Conservation (phyloP, 306 rosid species). For the Vigna radiata region DNA sequence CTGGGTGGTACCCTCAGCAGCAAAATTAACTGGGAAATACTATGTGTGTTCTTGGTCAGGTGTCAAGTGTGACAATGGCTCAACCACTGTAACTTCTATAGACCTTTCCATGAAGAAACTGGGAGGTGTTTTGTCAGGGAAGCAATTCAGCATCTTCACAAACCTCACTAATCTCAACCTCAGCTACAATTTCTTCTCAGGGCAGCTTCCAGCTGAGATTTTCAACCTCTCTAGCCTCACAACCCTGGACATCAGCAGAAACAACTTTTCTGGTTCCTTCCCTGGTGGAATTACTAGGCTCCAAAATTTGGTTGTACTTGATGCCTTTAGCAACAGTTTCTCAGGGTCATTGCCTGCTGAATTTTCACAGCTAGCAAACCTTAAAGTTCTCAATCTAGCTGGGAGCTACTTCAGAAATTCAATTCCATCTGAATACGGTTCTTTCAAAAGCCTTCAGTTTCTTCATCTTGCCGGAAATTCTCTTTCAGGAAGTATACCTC, state of each 20-base stretch:
- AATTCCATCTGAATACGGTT: constrained; percentile 85
- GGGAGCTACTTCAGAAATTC: constrained; percentile 91
- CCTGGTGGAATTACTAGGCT: constrained; percentile 68
- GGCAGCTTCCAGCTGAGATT: constrained; percentile 66
- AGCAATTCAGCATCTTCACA: constrained; percentile 65
- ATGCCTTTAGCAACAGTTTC: constrained; percentile 93
- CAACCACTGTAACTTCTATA: constrained; percentile 62
- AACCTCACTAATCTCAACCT: constrained; percentile 74
- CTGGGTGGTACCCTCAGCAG: constrained; percentile 64
- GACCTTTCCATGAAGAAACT: constrained; percentile 82
- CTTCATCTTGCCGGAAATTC: constrained; percentile 87
- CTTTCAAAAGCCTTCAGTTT: constrained; percentile 79
- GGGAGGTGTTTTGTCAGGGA: constrained; percentile 65
- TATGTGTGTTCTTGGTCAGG: constrained; percentile 91
- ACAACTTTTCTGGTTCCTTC: constrained; percentile 87
- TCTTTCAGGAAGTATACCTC: constrained; percentile 73
- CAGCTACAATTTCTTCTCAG: constrained; percentile 78
- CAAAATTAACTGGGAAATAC: constrained; percentile 54
- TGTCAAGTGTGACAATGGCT: constrained; percentile 66
- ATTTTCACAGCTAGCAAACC: constrained; percentile 61
- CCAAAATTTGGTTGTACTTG: constrained; percentile 59
- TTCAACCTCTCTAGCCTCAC: constrained; percentile 72
- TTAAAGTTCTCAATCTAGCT: constrained; percentile 77
- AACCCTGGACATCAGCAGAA: constrained; percentile 79
- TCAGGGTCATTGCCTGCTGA: constrained; percentile 75